Percentiles rank a stretch among this genome's conserved stretches.
These are phyloP conservation scores for Talaromyces sp. DNA, from an alignment of 2,329 filamentous ascomycete genomes.

Conservation along the genomic window DNA sequence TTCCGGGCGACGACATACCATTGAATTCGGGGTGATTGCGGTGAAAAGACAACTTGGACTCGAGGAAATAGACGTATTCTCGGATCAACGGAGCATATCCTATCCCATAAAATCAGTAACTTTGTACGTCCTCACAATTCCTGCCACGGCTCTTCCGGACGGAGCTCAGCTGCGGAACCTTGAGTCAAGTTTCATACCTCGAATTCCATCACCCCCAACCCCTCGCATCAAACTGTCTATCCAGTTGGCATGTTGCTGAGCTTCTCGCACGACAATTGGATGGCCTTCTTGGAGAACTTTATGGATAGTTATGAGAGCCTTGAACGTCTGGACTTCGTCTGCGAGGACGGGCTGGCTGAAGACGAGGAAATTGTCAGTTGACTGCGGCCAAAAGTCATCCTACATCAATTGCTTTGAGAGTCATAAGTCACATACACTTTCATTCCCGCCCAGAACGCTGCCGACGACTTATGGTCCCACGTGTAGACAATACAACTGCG, in stretches of 20 bases:
- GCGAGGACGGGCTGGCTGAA: conserved; percentile 90
- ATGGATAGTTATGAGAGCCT: conserved; percentile 94
- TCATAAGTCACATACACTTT: conserved; percentile 75
- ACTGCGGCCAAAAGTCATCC: neutral
- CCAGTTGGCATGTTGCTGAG: conserved; percentile 85
- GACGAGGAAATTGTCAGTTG: conserved; percentile 12
- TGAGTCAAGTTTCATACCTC: conserved; percentile 54
- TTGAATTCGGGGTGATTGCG: conserved; percentile 97
- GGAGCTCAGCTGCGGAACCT: neutral
- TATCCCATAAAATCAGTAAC: conserved; percentile 29
- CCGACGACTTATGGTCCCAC: conserved; percentile 96
- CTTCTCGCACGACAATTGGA: conserved; percentile 82
- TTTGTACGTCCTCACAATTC: neutral
- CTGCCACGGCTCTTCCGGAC: neutral
- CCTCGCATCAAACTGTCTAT: conserved; percentile 89
- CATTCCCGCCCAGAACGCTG: conserved; percentile 96
- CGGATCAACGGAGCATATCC: conserved; percentile 88
- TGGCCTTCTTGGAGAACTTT: conserved; percentile 98
- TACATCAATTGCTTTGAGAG: neutral
- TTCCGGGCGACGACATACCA: conserved; percentile 52
- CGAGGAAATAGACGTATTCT: conserved; percentile 94
- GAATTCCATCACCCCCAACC: conserved; percentile 77
- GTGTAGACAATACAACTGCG: conserved; percentile 97
- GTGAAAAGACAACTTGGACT: conserved; percentile 95
- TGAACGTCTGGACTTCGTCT: conserved; percentile 98